These are phyloP conservation scores for Pezicula neosporulosa DNA, from an alignment of 2,329 filamentous ascomycete species.

Conservation along the genomic window DNA sequence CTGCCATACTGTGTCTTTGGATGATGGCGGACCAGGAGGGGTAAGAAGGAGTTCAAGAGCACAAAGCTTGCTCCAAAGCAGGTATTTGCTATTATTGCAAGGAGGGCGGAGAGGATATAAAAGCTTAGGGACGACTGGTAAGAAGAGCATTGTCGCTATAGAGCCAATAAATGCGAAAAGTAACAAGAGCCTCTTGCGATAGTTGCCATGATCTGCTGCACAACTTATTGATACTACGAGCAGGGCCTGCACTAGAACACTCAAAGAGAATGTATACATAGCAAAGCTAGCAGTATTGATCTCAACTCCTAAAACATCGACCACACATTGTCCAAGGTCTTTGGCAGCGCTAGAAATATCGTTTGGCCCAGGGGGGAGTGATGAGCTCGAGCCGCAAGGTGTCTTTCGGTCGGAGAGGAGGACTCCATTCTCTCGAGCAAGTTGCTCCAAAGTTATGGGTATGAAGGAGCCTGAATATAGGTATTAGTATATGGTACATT, in stretches of 20 bases:
- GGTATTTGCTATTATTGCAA: slow-evolving; percentile 89
- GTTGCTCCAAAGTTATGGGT: slow-evolving; percentile 88
- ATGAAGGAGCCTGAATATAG: slow-evolving; percentile 75
- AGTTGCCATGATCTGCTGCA: slow-evolving; percentile 89
- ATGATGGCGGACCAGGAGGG: slow-evolving; percentile 85
- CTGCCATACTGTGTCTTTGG: slow-evolving; percentile 32
- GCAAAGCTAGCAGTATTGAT: slow-evolving; percentile 96
- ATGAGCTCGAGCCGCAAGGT: slow-evolving; percentile 56
- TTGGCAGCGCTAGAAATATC: slow-evolving; percentile 22
- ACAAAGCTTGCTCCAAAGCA: slow-evolving; percentile 96
- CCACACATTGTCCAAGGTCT: slow-evolving; percentile 68
- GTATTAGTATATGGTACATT: background rate
- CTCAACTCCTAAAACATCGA: slow-evolving; percentile 76
- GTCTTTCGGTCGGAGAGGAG: slow-evolving; percentile 72
- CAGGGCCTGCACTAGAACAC: slow-evolving; percentile 83
- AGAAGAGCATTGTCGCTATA: slow-evolving; percentile 81
- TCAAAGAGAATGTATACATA: slow-evolving; percentile 97
- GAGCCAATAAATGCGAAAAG: slow-evolving; percentile 82
- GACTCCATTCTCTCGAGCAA: slow-evolving; percentile 89
- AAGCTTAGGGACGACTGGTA: slow-evolving; percentile 69
- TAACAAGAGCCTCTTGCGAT: slow-evolving; percentile 83
- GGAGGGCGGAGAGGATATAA: slow-evolving; percentile 76
- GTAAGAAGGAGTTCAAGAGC: slow-evolving; percentile 90
- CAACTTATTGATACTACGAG: slow-evolving; percentile 95
- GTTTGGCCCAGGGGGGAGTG: slow-evolving; percentile 14